Evolutionary conservation across 768 basidiomycete genomes (phyloP).

Genomic region (Mycena rosella): DNA sequence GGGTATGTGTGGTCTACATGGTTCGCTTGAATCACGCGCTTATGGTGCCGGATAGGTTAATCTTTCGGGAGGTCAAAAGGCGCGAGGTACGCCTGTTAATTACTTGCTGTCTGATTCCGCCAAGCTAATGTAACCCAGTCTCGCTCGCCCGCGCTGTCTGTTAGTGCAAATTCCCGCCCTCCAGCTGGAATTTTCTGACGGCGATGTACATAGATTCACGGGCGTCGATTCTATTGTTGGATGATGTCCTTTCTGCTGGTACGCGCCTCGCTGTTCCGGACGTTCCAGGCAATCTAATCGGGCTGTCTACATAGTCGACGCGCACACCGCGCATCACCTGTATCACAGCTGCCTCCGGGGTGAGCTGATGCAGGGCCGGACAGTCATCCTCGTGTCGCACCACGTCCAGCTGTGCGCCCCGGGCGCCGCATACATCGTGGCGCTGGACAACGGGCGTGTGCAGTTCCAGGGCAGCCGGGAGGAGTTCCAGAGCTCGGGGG

Average conservation of each 20-base stretch:
- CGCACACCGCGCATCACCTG: slow-evolving; percentile 92
- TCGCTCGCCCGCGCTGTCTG: slow-evolving; percentile 87
- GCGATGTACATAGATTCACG: slow-evolving; percentile 73
- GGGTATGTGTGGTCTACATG: slow-evolving; percentile 59
- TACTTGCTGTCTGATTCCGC: not conserved
- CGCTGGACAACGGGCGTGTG: slow-evolving; percentile 85
- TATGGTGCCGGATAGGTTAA: slow-evolving; percentile 57
- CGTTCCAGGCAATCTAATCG: slow-evolving; percentile 8
- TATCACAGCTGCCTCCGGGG: slow-evolving; percentile 88
- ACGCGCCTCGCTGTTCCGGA: not conserved
- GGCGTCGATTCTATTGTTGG: slow-evolving; percentile 84
- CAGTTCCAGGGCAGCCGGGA: slow-evolving; percentile 77
- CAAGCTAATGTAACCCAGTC: slow-evolving; percentile 51
- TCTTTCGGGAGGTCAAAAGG: slow-evolving; percentile 74
- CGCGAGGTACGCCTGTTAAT: slow-evolving; percentile 59
- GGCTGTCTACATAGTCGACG: slow-evolving; percentile 80
- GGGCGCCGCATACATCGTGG: slow-evolving; percentile 85
- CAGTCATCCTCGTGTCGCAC: slow-evolving; percentile 94
- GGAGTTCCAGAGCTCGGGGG: slow-evolving; percentile 74
- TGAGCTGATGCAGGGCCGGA: slow-evolving; percentile 82
- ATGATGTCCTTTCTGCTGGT: slow-evolving; percentile 81
- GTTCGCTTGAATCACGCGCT: slow-evolving; percentile 31
- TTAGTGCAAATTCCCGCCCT: slow-evolving; percentile 3
- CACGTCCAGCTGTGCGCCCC: slow-evolving; percentile 91
- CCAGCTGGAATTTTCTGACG: not conserved